Base-by-base conservation (phyloP, 2,329 filamentous ascomycete genomes). In the Apiospora marii region DNA sequence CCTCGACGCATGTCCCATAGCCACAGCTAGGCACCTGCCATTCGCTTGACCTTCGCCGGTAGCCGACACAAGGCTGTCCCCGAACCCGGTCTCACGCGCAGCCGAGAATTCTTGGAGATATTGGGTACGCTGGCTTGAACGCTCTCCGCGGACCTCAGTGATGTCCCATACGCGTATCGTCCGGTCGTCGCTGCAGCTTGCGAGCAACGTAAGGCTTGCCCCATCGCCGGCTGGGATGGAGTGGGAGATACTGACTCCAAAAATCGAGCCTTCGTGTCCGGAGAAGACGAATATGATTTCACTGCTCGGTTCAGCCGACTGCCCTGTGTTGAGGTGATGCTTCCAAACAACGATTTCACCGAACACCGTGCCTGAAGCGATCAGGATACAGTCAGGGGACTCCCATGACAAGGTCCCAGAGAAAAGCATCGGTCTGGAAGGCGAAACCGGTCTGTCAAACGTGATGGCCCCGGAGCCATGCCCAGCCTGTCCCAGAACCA, bases 341-440 rank as follows among this genome's bases (percentile, higher is more conserved):
- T 92, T 93, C 96, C 96, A 98, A 22, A 97, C 89, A 49, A 98
- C 87, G 46, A 99, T 93, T 81, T 98, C 95, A 3, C 96, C 96
- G 82, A 98, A 98, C 0, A 96, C 95, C 0, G 96, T 98, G 0
- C 96, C 96, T 3, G 93, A 93, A 8, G 94, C 94, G 69, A 98
- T 89, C 27, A 98, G 87, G 67, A 97, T 85, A 70, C 86, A 85
- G 64, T 86, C 84, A 7, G 81, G 71, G 8, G 87, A 86, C 10
- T 91, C 82, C 87, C 92, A 94, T 51, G 87, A 83, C 24, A 97
- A 82, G 78, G 93, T 90, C 6, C 95, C 96, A 22, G 94, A 94
- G 82, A 97, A 99, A 10, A 99, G 87, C 71, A 97, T 95, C 1
- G 95, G 96, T 61, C 93, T 89, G 10, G 95, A 93, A 22, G 92